Conservation (phyloP, 1,284 basidiomycete genomes). For the Malassezia slooffiae region DNA sequence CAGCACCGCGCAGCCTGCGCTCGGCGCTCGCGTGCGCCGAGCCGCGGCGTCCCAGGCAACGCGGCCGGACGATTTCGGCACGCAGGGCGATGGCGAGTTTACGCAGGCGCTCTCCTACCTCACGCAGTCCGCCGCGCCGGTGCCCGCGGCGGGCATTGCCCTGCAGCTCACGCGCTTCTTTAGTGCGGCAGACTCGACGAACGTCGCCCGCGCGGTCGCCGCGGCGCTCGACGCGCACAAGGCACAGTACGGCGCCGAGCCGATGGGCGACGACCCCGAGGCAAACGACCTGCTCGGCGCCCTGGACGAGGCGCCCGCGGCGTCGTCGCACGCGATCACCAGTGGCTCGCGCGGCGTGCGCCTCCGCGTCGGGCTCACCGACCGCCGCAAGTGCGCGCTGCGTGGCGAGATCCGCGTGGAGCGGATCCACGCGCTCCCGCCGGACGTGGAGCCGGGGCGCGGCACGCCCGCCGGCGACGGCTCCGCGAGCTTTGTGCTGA, state of each 20-base stretch:
- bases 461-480: slow-evolving; percentile 5
- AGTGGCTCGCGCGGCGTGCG: slow-evolving; percentile 28
- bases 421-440: slow-evolving; percentile 12
- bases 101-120: slow-evolving; percentile 37
- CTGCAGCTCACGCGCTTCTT: slow-evolving; percentile 45
- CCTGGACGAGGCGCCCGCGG: slow-evolving; percentile 21
- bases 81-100: slow-evolving; percentile 20
- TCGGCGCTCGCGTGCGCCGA: slow-evolving; percentile 16
- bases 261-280: slow-evolving; percentile 25
- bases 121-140: slow-evolving; percentile 13
- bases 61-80: neutral
- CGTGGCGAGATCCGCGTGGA: slow-evolving; percentile 40
- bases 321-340: neutral
- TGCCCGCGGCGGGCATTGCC: slow-evolving; percentile 18
- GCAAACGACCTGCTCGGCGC: slow-evolving; percentile 18
- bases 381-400: slow-evolving; percentile 42
- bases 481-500: slow-evolving; percentile 28
- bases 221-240: slow-evolving; percentile 21
- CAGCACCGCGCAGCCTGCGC: slow-evolving; percentile 26
- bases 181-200: slow-evolving; percentile 19
- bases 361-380: slow-evolving; percentile 34
- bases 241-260: slow-evolving; percentile 23
- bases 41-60: slow-evolving; percentile 13
- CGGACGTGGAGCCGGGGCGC: too few relatives aligned
- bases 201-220: slow-evolving; percentile 19